phyloP scores from a whole-genome alignment of 108 stramenopile genomes.

The Asterionellopsis glacialis region DNA sequence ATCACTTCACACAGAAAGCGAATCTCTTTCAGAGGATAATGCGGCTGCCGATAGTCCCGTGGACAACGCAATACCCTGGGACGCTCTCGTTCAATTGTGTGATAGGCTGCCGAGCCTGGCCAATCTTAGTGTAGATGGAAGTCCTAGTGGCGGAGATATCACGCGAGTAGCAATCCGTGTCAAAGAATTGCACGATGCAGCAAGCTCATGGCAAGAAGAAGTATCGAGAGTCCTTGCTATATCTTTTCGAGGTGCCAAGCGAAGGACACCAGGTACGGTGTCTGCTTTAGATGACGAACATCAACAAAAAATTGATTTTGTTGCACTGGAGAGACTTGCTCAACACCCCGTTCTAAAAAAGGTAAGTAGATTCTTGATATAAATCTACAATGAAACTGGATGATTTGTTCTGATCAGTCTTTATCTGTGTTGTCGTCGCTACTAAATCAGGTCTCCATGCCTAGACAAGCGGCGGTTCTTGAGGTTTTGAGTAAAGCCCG shows the following conservation, averaged over 20 bases:
- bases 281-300: constrained; percentile 7
- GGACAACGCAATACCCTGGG: constrained; percentile 30
- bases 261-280: constrained; percentile 9
- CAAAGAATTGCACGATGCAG: constrained; percentile 45
- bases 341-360: constrained; percentile 12
- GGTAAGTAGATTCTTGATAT: no score
- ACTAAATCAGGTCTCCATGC: constrained; percentile 40
- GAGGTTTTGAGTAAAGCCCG: constrained; percentile 31
- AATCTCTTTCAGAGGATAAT: neutral
- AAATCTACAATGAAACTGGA: no score
- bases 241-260: constrained; percentile 40
- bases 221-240: constrained; percentile 31
- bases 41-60: constrained; percentile 12
- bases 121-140: constrained; percentile 5
- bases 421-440: neutral
- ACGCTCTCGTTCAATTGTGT: constrained; percentile 29
- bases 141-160: constrained; percentile 37
- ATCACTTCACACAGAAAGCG: constrained; percentile 21
- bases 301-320: constrained; percentile 13
- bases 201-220: constrained; percentile 52
- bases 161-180: constrained; percentile 42
- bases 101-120: constrained; percentile 22
- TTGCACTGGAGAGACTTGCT: constrained; percentile 17
- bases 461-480: constrained; percentile 39
- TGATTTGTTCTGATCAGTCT: neutral